These are phyloP conservation scores for Tricholoma sp. DNA, from an alignment of 768 basidiomycete species.

Conservation along the genomic window DNA sequence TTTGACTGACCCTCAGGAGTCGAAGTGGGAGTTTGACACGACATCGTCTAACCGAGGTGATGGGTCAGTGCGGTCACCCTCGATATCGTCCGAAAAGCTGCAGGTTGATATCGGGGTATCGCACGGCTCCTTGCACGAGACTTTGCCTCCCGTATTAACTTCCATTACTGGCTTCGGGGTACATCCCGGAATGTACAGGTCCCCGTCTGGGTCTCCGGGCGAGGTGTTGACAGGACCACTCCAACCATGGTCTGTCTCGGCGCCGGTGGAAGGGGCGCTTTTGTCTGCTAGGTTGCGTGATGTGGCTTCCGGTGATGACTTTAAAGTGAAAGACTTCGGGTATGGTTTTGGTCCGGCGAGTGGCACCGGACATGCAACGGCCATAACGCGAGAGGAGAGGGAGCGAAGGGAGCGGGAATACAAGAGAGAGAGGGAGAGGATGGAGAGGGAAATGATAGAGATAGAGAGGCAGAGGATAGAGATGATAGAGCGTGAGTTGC, in stretches of 20 bases:
- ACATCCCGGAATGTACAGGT: neutral
- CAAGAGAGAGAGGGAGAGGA: conserved; percentile 2
- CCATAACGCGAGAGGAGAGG: conserved; percentile 25
- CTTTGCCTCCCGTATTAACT: neutral
- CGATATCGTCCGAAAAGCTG: neutral
- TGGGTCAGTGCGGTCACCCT: neutral
- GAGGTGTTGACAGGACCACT: neutral
- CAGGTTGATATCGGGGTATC: neutral
- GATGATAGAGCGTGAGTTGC: neutral
- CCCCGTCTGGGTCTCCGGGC: neutral
- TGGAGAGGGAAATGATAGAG: neutral
- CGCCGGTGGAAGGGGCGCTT: neutral
- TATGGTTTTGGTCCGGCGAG: conserved; percentile 54
- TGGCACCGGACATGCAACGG: conserved; percentile 29
- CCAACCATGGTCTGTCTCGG: neutral
- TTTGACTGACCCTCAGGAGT: conserved; percentile 21
- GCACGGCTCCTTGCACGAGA: neutral
- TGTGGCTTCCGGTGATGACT: conserved; percentile 29
- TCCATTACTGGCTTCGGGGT: conserved; percentile 1
- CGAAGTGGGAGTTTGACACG: conserved; percentile 58
- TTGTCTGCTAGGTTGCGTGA: neutral
- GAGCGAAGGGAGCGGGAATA: conserved; percentile 19
- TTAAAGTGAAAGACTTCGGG: conserved; percentile 57
- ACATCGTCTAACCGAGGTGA: conserved; percentile 3
- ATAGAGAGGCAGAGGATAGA: neutral